These are phyloP conservation scores for Colletotrichum scovillei DNA, from an alignment of 2,329 filamentous ascomycete species.

Conservation along the genomic window DNA sequence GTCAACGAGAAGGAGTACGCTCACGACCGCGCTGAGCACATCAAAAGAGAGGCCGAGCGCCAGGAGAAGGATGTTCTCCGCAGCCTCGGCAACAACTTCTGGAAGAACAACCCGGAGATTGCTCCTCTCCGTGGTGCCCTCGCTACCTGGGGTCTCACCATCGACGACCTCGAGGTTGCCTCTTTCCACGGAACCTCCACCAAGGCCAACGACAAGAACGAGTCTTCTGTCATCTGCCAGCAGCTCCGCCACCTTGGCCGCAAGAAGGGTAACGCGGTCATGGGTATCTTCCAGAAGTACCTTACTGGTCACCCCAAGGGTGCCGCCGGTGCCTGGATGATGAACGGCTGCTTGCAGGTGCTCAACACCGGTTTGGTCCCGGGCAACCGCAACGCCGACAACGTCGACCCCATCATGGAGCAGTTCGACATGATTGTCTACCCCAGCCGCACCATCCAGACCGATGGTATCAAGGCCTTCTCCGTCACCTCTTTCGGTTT, in stretches of 20 bases:
- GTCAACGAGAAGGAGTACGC: constrained; percentile 89
- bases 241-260: constrained; percentile 95
- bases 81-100: constrained; percentile 98
- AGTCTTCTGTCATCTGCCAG: constrained; percentile 96
- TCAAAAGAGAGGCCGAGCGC: constrained; percentile 84
- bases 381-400: constrained; percentile 98
- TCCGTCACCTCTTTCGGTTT: constrained; percentile 99
- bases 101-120: constrained; percentile 94
- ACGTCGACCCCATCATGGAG: constrained; percentile 96
- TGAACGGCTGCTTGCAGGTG: constrained; percentile 97
- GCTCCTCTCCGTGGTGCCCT: constrained; percentile 95
- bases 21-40: constrained; percentile 85
- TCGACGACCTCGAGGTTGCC: constrained; percentile 93
- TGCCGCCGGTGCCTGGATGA: constrained; percentile 99
- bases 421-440: constrained; percentile 98
- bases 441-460: constrained; percentile 94
- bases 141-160: constrained; percentile 97
- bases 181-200: constrained; percentile 99
- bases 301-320: constrained; percentile 99
- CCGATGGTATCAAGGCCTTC: constrained; percentile 98
- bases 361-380: constrained; percentile 94
- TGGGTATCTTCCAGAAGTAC: constrained; percentile 99
- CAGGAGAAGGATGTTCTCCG: constrained; percentile 94
- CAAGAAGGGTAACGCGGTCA: constrained; percentile 93
- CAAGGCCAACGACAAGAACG: constrained; percentile 99